Percentiles rank a stretch among this genome's conserved stretches.
These are phyloP conservation scores for Gossypium trilobum DNA, from an alignment of 441 rosid genomes.

Conservation along the genomic window DNA sequence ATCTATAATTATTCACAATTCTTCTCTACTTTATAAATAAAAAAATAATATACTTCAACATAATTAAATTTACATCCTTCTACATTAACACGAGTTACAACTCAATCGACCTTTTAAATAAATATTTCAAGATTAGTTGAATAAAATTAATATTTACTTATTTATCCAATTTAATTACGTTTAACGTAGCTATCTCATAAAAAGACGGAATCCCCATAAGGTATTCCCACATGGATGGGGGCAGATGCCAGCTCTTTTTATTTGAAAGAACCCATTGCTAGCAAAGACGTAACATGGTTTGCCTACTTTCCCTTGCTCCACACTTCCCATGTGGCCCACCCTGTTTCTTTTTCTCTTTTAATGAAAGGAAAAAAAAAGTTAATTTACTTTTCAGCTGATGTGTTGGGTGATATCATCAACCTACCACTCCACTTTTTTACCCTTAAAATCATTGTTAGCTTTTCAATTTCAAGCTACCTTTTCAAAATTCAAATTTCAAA, in stretches of 20 bases:
- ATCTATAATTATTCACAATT: too few relatives aligned
- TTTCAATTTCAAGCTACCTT: neutral
- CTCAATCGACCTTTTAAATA: too few relatives aligned
- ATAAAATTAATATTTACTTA: too few relatives aligned
- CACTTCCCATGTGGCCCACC: neutral
- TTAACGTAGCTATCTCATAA: too few relatives aligned
- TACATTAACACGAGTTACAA: too few relatives aligned
- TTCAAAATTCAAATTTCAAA: neutral
- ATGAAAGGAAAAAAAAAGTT: neutral
- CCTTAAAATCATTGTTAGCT: neutral
- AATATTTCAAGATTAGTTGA: too few relatives aligned
- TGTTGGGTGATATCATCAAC: neutral
- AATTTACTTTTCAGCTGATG: neutral
- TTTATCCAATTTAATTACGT: too few relatives aligned
- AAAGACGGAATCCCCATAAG: too few relatives aligned
- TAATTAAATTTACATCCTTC: too few relatives aligned
- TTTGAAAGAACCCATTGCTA: neutral
- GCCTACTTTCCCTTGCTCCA: neutral
- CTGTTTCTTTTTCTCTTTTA: neutral
- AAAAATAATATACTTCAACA: too few relatives aligned
- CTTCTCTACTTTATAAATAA: too few relatives aligned
- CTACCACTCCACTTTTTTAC: neutral
- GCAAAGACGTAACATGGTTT: neutral
- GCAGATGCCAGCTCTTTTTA: neutral
- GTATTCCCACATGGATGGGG: neutral